phyloP scores from a whole-genome alignment of 2,329 filamentous ascomycete species.

The Lecanoromycetidae sp. region DNA sequence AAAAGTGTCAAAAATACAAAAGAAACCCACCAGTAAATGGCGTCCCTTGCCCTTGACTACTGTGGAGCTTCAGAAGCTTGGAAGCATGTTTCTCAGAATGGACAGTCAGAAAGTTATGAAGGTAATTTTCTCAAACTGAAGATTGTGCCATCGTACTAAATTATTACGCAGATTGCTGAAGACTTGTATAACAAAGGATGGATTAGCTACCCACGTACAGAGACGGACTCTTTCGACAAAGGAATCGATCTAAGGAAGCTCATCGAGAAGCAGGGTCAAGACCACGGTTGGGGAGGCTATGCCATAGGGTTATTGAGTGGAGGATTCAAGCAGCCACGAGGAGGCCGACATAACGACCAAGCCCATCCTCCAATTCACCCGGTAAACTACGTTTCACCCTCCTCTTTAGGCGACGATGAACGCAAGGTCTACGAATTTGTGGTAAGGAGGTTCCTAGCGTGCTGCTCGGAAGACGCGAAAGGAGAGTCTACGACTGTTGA shows the following conservation, averaged over 20 bases:
- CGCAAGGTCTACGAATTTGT: constrained; percentile 84
- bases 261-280: constrained; percentile 71
- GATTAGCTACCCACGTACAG: constrained; percentile 94
- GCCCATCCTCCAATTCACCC: constrained; percentile 96
- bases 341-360: constrained; percentile 84
- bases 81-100: constrained; percentile 79
- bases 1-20: constrained; percentile 70
- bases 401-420: constrained; percentile 51
- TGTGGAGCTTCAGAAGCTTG: constrained; percentile 92
- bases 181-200: constrained; percentile 84
- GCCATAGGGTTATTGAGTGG: constrained; percentile 64
- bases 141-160: constrained; percentile 9
- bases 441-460: constrained; percentile 80
- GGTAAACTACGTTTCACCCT: constrained; percentile 64
- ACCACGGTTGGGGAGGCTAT: constrained; percentile 66
- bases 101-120: constrained; percentile 84
- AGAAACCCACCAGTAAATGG: constrained; percentile 88
- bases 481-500: constrained; percentile 77
- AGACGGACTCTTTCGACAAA: constrained; percentile 89
- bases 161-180: constrained; percentile 50
- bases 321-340: constrained; percentile 66
- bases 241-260: constrained; percentile 73
- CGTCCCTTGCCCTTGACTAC: constrained; percentile 88
- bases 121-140: constrained; percentile 26
- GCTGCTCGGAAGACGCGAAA: constrained; percentile 86